A percentile compares a stretch with the other conserved stretches of the same genome.
These are phyloP conservation scores for Hyaloscypha finlandica DNA, from an alignment of 495 filamentous ascomycete genomes.

Conservation along the genomic window DNA sequence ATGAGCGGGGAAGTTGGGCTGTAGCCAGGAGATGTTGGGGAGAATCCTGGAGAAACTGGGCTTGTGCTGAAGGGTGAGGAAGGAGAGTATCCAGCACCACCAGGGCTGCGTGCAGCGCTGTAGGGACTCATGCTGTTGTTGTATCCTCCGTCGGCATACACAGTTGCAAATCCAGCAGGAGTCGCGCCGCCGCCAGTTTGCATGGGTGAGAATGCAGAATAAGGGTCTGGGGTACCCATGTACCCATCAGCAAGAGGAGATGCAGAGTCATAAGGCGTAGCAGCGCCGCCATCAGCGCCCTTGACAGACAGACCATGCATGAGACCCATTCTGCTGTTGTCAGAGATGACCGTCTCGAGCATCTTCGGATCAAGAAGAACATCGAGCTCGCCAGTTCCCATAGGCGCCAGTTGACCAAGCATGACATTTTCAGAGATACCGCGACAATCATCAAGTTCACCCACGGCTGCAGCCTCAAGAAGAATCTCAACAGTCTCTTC, in stretches of 20 bases:
- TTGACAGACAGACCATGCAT: constrained; percentile 75
- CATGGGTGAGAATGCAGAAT: constrained; percentile 89
- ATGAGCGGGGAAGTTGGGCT: constrained; percentile 66
- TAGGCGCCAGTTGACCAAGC: constrained; percentile 92
- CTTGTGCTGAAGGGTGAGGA: constrained; percentile 63
- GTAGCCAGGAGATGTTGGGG: constrained; percentile 71
- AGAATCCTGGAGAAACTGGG: constrained; percentile 62
- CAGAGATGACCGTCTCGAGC: constrained; percentile 90
- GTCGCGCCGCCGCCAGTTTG: constrained; percentile 71
- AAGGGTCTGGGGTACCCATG: constrained; percentile 74
- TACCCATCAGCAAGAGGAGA: constrained; percentile 85
- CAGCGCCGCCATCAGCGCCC: constrained; percentile 76
- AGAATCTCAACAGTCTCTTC: constrained; percentile 99
- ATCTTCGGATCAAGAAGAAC: constrained; percentile 90
- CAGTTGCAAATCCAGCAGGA: constrained; percentile 69
- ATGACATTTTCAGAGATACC: constrained; percentile 99
- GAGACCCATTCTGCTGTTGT: constrained; percentile 78
- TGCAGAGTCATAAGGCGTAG: constrained; percentile 91
- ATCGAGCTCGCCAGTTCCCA: constrained; percentile 94
- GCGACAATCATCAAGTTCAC: constrained; percentile 95
- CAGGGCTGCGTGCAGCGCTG: constrained; percentile 64
- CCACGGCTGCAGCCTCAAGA: constrained; percentile 87
- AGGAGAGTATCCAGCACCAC: constrained; percentile 64
- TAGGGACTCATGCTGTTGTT: constrained; percentile 68
- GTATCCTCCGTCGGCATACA: constrained; percentile 46